Percentiles rank a stretch among this genome's conserved stretches.
Evolutionary conservation across 140 eudicot genomes (phyloP).

Genomic region (Erigeron philadelphicus): DNA sequence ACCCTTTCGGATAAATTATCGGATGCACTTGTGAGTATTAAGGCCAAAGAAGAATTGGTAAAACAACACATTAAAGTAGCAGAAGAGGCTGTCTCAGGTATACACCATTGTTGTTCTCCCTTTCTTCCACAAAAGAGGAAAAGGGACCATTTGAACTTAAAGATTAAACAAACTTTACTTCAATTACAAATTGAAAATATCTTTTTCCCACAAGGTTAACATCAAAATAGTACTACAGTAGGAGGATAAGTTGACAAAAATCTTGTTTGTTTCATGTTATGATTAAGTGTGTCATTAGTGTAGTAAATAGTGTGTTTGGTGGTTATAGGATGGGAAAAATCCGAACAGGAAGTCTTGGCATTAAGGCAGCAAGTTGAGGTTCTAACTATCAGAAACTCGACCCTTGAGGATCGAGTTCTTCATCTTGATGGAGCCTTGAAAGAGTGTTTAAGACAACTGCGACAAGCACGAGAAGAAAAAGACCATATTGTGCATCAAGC

Average conservation of each 20-base stretch:
- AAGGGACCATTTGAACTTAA: conserved; percentile 1
- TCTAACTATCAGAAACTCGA: conserved; percentile 39
- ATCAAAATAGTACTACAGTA: not conserved
- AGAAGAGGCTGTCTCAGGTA: conserved; percentile 95
- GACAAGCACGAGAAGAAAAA: conserved; percentile 80
- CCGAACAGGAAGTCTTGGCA: conserved; percentile 57
- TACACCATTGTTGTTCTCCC: not conserved
- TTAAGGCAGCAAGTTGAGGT: conserved; percentile 58
- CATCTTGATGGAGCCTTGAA: conserved; percentile 86
- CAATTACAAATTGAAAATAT: not conserved
- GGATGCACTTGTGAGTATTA: conserved; percentile 57
- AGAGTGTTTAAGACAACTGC: conserved; percentile 84
- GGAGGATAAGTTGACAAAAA: not conserved
- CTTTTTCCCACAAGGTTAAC: not conserved
- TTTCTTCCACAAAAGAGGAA: not conserved
- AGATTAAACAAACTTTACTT: not conserved
- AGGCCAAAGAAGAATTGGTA: conserved; percentile 72
- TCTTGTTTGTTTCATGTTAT: not conserved
- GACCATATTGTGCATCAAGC: conserved; percentile 57
- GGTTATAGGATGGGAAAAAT: conserved; percentile 82
- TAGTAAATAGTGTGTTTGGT: conserved; percentile 7
- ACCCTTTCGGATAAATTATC: conserved; percentile 60
- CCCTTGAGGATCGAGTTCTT: conserved; percentile 62
- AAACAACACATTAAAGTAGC: conserved; percentile 93
- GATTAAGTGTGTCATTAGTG: not conserved